Base-by-base conservation (phyloP, 2,329 filamentous ascomycete species). In the Escovopsis sp. region DNA sequence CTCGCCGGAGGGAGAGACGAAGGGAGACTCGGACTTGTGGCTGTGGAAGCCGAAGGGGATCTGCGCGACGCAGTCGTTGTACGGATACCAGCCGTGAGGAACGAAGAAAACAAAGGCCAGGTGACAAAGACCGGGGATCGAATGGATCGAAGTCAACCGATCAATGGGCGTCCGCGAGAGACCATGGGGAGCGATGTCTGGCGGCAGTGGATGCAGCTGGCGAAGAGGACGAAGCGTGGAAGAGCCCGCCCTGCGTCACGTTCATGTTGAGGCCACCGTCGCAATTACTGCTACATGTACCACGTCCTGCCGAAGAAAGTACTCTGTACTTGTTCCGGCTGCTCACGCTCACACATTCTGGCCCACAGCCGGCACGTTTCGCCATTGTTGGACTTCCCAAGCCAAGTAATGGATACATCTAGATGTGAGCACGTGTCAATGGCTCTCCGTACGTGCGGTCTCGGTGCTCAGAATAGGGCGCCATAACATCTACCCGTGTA, bases 181-280 rank as follows among this genome's bases (percentile, higher is more conserved):
- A 37, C 36, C 41, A 43, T 32, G 27, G 18, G 17, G 13, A 28
- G 5, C 14, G 13, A 19, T 13, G 28, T 23, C 27, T 23, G 36
- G 31, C 31, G 28, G 39, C 36, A 21, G 5, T 21, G 19, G 34
- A 16, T 33, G 36, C 34, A 35, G 33, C 35, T 39, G 41, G 29
- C 34, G 32, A 31, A 31, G 36, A 26, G 27, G 37, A 35, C 14
- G 30, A 30, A 17, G 32, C 31, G 21, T 14, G 37, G 26, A n/a
- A 15, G 9, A 31, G 17, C 31, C 11, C 14, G 17, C 5, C n/a
- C 18, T n/a, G 34, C 31, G 26, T 23, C 21, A 23, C 21, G 21
- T 7, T n/a, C 21, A 5, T 21, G 19, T 41, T 35, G 43, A 56
- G 54, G 54, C 54, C 54, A 56, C 52, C 45, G 54, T 56, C 53